Base-by-base conservation (phyloP, 768 basidiomycete genomes). In the Naganishia antarctica region DNA sequence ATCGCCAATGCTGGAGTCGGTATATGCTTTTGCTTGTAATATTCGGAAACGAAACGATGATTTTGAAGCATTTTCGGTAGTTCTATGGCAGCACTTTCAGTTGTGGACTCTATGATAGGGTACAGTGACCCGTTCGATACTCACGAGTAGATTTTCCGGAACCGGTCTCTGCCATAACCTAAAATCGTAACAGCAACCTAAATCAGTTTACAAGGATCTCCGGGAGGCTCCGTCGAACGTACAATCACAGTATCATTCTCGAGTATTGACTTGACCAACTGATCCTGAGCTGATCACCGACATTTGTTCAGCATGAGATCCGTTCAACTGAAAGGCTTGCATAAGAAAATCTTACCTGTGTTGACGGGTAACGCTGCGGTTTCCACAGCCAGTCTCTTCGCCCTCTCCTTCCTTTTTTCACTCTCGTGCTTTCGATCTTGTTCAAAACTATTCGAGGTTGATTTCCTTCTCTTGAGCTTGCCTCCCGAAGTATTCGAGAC, bases 111-210 rank as follows among this genome's bases (percentile, higher is more conserved):
- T 13, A 58, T 46, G 13, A 16, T 6, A 13, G 23, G 2, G 32
- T 3, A 23, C 15, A 5, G 3, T 6, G 13, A 26, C 11, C 9
- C 9, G 16, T 13, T 11, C 12, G 40, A 28, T 28, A 47, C 61
- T 44, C 37, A 60, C 53, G 76, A 12, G 76, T 77, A 15, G 74
- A 75, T 69, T 77, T 77, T 16, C 76, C 76, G 47, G 73, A 75
- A 44, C 76, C 76, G 41, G 76, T 77, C 50, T 77, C 76, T 12
- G 74, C 76, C 29, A 77, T 61, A 28, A 77, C 71, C 75, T 76
- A 37, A 0, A 41, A n/a, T n/a, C n/a, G n/a, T n/a, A 50, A 32
- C 44, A 44, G 23, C 16, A 43, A 21, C 8, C 2, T 21, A 11
- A 37, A n/a, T 18, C 13, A 41, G 18, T 28, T 25, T 32, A 15